Evolutionary conservation across 2,329 filamentous ascomycete species (phyloP).

Genomic region (Tolypocladium inflatum): DNA sequence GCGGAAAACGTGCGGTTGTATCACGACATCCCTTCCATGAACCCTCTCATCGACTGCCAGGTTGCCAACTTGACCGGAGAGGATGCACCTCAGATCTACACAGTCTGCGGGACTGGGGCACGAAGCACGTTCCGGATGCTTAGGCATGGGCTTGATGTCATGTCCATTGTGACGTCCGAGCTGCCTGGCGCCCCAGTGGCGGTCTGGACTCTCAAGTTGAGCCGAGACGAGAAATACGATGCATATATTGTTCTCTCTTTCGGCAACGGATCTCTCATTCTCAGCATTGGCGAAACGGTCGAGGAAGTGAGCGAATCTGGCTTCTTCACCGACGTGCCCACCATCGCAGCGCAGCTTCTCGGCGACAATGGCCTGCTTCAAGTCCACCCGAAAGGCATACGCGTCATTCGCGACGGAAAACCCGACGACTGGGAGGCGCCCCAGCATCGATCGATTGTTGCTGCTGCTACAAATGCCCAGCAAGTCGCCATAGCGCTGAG

Average conservation of each 20-base stretch:
- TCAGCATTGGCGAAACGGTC: slow-evolving; percentile 94
- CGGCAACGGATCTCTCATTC: slow-evolving; percentile 77
- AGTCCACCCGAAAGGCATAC: slow-evolving; percentile 91
- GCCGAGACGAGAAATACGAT: slow-evolving; percentile 73
- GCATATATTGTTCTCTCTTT: slow-evolving; percentile 95
- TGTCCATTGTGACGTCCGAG: slow-evolving; percentile 91
- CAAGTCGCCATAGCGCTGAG: slow-evolving; percentile 92
- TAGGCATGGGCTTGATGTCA: slow-evolving; percentile 86
- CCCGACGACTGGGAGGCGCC: slow-evolving; percentile 92
- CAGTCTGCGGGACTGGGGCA: slow-evolving; percentile 79
- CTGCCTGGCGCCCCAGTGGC: slow-evolving; percentile 79
- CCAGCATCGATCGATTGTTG: slow-evolving; percentile 89
- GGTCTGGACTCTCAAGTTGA: slow-evolving; percentile 92
- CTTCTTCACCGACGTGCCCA: slow-evolving; percentile 81
- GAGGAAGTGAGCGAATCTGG: slow-evolving; percentile 92
- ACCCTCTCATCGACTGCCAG: slow-evolving; percentile 84
- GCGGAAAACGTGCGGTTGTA: slow-evolving; percentile 77
- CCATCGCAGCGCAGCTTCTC: slow-evolving; percentile 85
- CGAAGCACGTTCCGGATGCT: slow-evolving; percentile 85
- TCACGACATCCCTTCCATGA: slow-evolving; percentile 79
- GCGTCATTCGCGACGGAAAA: slow-evolving; percentile 70
- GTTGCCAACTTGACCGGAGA: slow-evolving; percentile 85
- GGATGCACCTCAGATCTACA: slow-evolving; percentile 94
- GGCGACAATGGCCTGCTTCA: slow-evolving; percentile 90
- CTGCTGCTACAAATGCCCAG: slow-evolving; percentile 83